Base-by-base conservation (phyloP, 257 asterid species). In the Plectranthus barbatus region DNA sequence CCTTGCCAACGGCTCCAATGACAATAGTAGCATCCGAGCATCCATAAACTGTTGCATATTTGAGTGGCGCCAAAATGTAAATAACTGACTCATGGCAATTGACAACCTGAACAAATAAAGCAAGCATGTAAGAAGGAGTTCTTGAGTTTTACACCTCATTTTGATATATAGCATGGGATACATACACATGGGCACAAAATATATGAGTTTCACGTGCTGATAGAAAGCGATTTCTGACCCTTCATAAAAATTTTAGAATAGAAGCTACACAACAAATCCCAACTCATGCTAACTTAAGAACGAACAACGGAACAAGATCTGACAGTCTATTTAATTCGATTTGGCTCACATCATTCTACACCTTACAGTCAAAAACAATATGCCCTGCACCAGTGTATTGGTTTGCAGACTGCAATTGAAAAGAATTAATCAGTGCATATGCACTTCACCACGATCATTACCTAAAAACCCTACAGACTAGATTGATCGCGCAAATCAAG, bases 1-100 rank as follows among this genome's bases (percentile, higher is more conserved):
- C 98, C 96, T 91, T 88, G 87, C 98, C 98, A 76, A 91, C 87
- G 49, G 98, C 96, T 58, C 98, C 98, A 51, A 91, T 80, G 76
- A 91, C 81, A 56, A 91, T 85, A 34, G 98, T 91, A 51, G 98
- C 98, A 79, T 91, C 98, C 64, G 98, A 91, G 81, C 98, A 91
- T 75, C 96, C 98, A 72, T 91, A 91, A 51, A 88, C 81, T 37
- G 92, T 86, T 23, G 91, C 95, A 81, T 86, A 91, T 76, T 55
- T 80, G 73, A 91, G 72, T 64, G 98, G 96, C 50, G 98, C 96
- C 77, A 91, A 74, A 62, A 91, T 78, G 78, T 91, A 91, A 72
- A 91, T 88, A 20, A 83, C 96, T 2, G 98, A 91, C 76, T 91
- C 98, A 39, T 91, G 98, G 79, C 98, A 91, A 82, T 91, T 91